Base-by-base conservation (phyloP, 768 basidiomycete genomes). In the Phanerochaete sordida region DNA sequence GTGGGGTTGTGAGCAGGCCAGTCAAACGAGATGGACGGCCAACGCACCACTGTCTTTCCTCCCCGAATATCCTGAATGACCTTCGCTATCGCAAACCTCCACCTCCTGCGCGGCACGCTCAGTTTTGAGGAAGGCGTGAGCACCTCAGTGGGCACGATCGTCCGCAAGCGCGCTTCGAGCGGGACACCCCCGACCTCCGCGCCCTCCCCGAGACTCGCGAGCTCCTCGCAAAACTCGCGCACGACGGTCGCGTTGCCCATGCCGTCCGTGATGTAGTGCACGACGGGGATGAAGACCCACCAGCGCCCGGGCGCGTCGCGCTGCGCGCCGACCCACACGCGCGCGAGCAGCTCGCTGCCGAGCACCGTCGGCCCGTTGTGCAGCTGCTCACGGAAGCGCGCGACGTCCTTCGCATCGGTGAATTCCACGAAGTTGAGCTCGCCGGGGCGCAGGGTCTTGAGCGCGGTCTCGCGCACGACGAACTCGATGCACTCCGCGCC, bases 211-310 rank as follows among this genome's bases (percentile, higher is more conserved):
- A 86, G 70, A 2, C 74, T 69, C 30, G 53, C 21, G 9, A 54
- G 23, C 35, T 54, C 53, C 23, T 39, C 1, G 23, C 53, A 64
- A 56, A 86, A 79, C 21, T 74, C 74, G 55, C 77, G 77, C 54
- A 77, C 48, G 13, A 84, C 62, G 1, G 76, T 77, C 8, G 64
- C 59, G 59, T 76, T 79, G 12, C 78, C 72, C 46, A 75, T 75
- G 19, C 79, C 81, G 65, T 86, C 84, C 0, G 79, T 75, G 45
- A 85, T 78, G 50, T 72, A 70, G 65, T 87, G 84, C 0, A 83
- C 76, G 16, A 76, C 68, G 43, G 77, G 66, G 23, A 81, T 65
- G 26, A 83, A 53, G 48, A 84, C 43, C 62, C 85, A 80, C 50
- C 78, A 70, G 6, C 59, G 67, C 19, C 72, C 70, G 1, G 69